These are phyloP conservation scores for Aspergillus caelatus DNA, from an alignment of 2,329 filamentous ascomycete species.

Conservation along the genomic window DNA sequence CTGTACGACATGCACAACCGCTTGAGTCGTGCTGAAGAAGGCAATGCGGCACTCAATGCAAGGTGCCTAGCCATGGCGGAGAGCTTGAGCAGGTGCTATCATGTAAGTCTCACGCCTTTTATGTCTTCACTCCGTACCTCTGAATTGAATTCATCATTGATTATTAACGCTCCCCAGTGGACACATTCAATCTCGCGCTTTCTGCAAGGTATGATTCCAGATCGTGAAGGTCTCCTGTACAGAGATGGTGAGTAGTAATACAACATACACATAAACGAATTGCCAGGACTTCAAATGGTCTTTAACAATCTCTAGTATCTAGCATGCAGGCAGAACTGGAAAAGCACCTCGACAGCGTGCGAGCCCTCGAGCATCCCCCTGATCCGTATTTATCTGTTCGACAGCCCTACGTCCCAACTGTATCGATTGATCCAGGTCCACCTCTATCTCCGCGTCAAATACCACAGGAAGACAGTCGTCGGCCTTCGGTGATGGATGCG, in stretches of 20 bases:
- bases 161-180: constrained; percentile 55
- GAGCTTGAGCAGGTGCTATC: constrained; percentile 71
- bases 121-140: too few species aligned
- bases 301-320: constrained; percentile 44
- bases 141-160: neutral
- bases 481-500: constrained; percentile 67
- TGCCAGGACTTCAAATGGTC: neutral
- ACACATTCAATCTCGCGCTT: constrained; percentile 82
- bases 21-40: constrained; percentile 81
- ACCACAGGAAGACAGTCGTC: constrained; percentile 79
- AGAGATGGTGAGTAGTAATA: constrained; percentile 69
- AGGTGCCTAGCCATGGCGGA: constrained; percentile 84
- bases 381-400: constrained; percentile 68
- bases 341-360: constrained; percentile 62
- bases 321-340: constrained; percentile 66
- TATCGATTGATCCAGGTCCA: constrained; percentile 65
- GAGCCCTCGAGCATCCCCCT: constrained; percentile 61
- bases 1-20: constrained; percentile 78
- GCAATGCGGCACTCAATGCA: constrained; percentile 73
- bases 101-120: constrained; percentile 49
- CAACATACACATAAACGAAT: neutral
- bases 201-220: constrained; percentile 72
- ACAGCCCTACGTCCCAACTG: constrained; percentile 66
- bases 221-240: constrained; percentile 74
- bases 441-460: constrained; percentile 87